Evolutionary conservation across 164 flowering plant genomes (phyloP), one percentile per base, ranked within the genome.

Genomic region (Magnolia changhungtana): DNA sequence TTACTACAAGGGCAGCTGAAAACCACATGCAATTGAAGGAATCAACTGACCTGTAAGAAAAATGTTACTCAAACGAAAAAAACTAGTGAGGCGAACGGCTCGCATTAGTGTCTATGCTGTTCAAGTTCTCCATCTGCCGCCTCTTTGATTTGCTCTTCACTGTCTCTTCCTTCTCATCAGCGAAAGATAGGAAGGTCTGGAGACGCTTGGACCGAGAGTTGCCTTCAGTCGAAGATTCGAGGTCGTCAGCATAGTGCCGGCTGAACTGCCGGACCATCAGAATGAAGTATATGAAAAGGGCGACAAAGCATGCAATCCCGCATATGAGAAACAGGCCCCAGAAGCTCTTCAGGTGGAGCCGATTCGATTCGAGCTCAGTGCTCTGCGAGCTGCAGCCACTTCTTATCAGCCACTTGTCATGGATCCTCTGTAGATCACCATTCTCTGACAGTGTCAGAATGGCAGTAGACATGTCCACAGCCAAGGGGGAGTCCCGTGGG

Each of bases 391-490:
- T 69, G 75, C 96, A 92, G 37, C 78, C 76, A 4, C 73, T 82
- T 45, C 75, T 85, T 20, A 69, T 76, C 18, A 92, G 84, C 98
- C 98, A 95, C 74, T 85, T 86, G 81, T 90, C 87, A 68, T 89
- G 92, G 64, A 95, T 90, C 78, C 86, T 88, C 78, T 92, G 91
- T 51, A 95, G 97, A 21, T 89, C 88, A 0, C 98, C 98, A 27
- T 87, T 88, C 80, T 95, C 98, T 1, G 98, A 92, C 14, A 95
- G 82, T 10, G 82, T 63, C 21, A 95, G 81, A 50, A 95, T 88
- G 65, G 98, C 98, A 13, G 97, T 95, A n/a, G 98, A 93, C 89
- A 93, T 75, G 80, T 95, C 98, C 37, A 90, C 72, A 1, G 97
- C 91, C 70, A 95, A 78, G 3, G 95, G 90, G 58, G 98, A 95